These are phyloP conservation scores for Alternaria solani DNA, from an alignment of 2,329 filamentous ascomycete species.

Conservation along the genomic window DNA sequence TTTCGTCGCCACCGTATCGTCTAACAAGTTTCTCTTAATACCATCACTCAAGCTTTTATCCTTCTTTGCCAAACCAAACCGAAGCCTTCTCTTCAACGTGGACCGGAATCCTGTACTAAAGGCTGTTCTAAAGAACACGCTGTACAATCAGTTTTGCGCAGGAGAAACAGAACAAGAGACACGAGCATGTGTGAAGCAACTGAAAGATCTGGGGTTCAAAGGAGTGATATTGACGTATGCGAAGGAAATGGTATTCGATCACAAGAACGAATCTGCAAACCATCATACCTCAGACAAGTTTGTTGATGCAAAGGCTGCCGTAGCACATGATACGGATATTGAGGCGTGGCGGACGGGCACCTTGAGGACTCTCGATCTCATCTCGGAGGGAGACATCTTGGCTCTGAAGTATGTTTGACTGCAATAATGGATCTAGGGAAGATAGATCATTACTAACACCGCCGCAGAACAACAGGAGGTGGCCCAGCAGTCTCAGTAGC, in stretches of 20 bases:
- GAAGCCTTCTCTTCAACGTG: conserved; percentile 60
- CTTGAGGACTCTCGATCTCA: conserved; percentile 40
- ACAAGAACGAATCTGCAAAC: conserved; percentile 37
- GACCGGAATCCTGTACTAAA: conserved; percentile 79
- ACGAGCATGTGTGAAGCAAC: conserved; percentile 64
- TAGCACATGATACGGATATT: conserved; percentile 42
- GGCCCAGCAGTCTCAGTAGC: conserved; percentile 53
- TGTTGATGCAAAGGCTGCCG: conserved; percentile 2
- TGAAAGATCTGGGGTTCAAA: conserved; percentile 76
- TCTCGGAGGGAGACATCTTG: conserved; percentile 42
- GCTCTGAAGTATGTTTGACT: conserved; percentile 38
- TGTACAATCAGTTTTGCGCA: conserved; percentile 91
- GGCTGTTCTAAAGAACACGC: conserved; percentile 76
- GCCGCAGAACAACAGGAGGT: conserved; percentile 54
- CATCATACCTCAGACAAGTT: conserved; percentile 23
- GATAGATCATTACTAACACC: conserved; percentile 16
- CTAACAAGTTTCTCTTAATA: conserved; percentile 53
- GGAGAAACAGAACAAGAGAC: conserved; percentile 78
- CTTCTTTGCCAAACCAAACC: conserved; percentile 51
- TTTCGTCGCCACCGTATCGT: conserved; percentile 57
- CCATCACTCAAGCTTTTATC: conserved; percentile 51
- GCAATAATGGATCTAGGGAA: neutral
- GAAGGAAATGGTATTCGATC: conserved; percentile 65
- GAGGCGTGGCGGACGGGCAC: conserved; percentile 45
- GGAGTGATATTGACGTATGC: conserved; percentile 89